Percentiles rank a stretch among this genome's conserved stretches.
Conservation (phyloP, 2,329 filamentous ascomycete species). For the Neonectria magnoliae region DNA sequence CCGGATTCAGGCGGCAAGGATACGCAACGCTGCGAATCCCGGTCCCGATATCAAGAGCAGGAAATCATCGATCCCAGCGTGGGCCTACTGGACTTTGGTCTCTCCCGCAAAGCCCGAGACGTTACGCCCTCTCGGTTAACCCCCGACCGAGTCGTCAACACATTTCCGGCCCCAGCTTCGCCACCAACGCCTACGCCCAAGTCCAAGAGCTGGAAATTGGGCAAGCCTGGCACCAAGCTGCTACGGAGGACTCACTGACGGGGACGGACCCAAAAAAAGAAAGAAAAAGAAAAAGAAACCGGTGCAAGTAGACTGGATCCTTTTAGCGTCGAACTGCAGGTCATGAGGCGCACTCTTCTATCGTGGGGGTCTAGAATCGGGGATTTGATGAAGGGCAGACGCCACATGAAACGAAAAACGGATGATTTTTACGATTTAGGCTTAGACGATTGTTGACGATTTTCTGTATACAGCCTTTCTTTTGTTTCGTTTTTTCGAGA, state of each 20-base stretch:
- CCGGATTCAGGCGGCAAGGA: neutral
- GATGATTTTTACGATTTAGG: neutral
- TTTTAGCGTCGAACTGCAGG: conserved; percentile 9
- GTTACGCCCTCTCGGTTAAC: conserved; percentile 22
- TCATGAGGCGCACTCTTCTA: conserved; percentile 1
- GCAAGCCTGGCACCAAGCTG: conserved; percentile 44
- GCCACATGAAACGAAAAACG: neutral
- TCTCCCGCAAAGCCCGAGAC: conserved; percentile 16
- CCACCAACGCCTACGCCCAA: conserved; percentile 20
- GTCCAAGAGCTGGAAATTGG: conserved; percentile 42
- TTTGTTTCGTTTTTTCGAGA: neutral
- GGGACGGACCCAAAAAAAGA: too few species aligned
- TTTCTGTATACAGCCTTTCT: neutral
- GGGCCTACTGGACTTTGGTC: conserved; percentile 24
- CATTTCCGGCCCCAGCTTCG: conserved; percentile 33
- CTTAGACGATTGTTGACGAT: neutral
- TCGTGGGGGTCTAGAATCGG: neutral
- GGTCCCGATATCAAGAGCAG: conserved; percentile 22
- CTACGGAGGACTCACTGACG: conserved; percentile 40
- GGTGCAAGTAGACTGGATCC: neutral
- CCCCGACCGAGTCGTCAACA: conserved; percentile 35
- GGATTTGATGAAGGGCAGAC: neutral
- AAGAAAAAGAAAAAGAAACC: too few species aligned
- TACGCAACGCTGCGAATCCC: conserved; percentile 14
- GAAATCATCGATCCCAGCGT: conserved; percentile 26